These are phyloP conservation scores for Vigna angularis DNA, from an alignment of 306 rosid genomes.

Conservation along the genomic window DNA sequence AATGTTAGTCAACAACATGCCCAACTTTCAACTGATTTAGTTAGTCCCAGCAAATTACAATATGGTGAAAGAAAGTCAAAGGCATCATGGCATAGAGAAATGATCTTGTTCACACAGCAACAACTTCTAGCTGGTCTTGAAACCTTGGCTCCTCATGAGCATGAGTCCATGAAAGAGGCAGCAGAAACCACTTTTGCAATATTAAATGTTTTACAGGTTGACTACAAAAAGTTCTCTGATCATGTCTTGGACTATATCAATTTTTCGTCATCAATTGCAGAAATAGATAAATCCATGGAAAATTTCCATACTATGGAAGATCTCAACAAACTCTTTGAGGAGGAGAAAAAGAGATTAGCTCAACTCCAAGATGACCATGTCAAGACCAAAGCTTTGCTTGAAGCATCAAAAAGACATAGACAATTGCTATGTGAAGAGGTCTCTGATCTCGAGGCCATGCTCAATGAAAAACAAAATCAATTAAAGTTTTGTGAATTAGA, in stretches of 20 bases:
- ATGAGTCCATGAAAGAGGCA: conserved; percentile 42
- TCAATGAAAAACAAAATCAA: conserved; percentile 27
- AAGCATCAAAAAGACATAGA: neutral
- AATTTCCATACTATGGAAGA: conserved; percentile 38
- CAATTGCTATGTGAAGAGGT: conserved; percentile 42
- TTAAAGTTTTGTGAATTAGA: conserved; percentile 33
- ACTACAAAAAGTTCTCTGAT: conserved; percentile 38
- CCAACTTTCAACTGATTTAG: conserved; percentile 1
- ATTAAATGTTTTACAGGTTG: conserved; percentile 17
- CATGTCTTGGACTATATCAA: conserved; percentile 46
- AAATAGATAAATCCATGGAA: conserved; percentile 34
- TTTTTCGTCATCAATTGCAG: conserved; percentile 26
- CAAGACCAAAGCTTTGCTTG: conserved; percentile 37
- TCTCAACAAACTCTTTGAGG: conserved; percentile 18
- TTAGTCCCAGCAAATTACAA: neutral
- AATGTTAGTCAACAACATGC: neutral
- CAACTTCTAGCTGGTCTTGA: conserved; percentile 38
- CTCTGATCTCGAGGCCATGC: conserved; percentile 39
- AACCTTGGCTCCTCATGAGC: conserved; percentile 33
- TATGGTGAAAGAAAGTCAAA: conserved; percentile 26
- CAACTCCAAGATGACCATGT: neutral
- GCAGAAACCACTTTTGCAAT: conserved; percentile 36
- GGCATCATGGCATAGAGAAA: conserved; percentile 9
- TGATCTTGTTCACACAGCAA: neutral
- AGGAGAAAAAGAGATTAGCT: conserved; percentile 38